A percentile compares a stretch with the other conserved stretches of the same genome.
Evolutionary conservation across 1,284 basidiomycete species (phyloP).

Genomic region (Ganoderma leucocontextum): DNA sequence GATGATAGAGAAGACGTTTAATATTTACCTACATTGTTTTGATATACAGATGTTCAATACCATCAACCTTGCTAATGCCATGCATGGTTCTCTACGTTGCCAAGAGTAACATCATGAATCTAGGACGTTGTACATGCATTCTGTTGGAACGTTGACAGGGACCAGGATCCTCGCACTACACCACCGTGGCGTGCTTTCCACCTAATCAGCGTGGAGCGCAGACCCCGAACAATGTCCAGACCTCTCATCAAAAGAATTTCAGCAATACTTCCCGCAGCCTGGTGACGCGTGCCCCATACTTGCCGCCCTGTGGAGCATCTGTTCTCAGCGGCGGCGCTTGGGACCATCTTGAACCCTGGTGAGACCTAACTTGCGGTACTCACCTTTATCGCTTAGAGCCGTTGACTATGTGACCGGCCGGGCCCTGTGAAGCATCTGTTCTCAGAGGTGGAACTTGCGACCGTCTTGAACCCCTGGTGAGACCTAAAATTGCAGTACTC

Average conservation of each 20-base stretch:
- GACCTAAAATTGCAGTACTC: slow-evolving; percentile 1
- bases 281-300: neutral
- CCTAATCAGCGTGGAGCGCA: neutral
- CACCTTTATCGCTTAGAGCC: neutral
- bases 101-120: neutral
- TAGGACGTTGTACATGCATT: neutral
- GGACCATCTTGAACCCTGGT: neutral
- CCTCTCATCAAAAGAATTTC: neutral
- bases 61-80: neutral
- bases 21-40: slow-evolving; percentile 3
- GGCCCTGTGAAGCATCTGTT: neutral
- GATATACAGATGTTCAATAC: neutral
- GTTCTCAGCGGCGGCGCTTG: neutral
- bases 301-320: neutral
- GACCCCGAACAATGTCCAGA: neutral
- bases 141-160: neutral
- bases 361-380: slow-evolving; percentile 1
- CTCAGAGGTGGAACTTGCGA: neutral
- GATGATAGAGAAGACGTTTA: neutral
- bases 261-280: too few relatives aligned
- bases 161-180: neutral
- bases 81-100: neutral
- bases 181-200: neutral
- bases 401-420: too few relatives aligned
- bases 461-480: slow-evolving; percentile 2